These are phyloP conservation scores for Mariannaea elegans DNA, from an alignment of 2,329 filamentous ascomycete genomes.

Conservation along the genomic window DNA sequence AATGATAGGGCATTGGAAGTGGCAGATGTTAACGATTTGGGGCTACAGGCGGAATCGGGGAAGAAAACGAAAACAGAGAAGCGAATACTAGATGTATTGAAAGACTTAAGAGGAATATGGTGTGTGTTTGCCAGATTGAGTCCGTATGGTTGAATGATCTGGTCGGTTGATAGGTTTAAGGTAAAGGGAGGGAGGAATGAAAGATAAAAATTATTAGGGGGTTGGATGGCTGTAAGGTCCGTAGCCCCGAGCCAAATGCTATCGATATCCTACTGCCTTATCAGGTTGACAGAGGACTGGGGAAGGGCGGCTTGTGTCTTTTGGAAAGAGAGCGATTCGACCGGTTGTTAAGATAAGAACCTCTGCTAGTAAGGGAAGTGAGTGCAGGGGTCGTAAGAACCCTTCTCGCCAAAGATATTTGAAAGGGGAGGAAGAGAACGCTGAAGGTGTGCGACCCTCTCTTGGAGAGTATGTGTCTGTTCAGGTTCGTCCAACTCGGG, in stretches of 20 bases:
- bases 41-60: neutral
- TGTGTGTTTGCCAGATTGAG: neutral
- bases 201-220: neutral
- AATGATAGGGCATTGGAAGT: neutral
- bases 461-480: neutral
- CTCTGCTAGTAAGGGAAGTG: constrained; percentile 4
- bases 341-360: constrained; percentile 8
- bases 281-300: neutral
- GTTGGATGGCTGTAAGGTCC: neutral
- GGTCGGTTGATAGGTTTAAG: neutral
- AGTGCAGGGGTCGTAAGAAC: neutral
- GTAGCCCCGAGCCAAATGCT: constrained; percentile 6
- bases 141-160: neutral
- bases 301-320: constrained; percentile 9
- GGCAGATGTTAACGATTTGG: neutral
- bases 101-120: neutral
- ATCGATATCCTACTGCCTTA: constrained; percentile 13
- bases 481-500: neutral
- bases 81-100: neutral
- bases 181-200: neutral
- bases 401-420: neutral
- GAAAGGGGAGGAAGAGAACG: neutral
- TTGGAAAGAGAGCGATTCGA: neutral
- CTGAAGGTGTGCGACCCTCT: neutral
- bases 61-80: neutral